A percentile compares a stretch with the other conserved stretches of the same genome.
phyloP scores from a whole-genome alignment of 768 basidiomycete species.

The Lyophyllum atratum region DNA sequence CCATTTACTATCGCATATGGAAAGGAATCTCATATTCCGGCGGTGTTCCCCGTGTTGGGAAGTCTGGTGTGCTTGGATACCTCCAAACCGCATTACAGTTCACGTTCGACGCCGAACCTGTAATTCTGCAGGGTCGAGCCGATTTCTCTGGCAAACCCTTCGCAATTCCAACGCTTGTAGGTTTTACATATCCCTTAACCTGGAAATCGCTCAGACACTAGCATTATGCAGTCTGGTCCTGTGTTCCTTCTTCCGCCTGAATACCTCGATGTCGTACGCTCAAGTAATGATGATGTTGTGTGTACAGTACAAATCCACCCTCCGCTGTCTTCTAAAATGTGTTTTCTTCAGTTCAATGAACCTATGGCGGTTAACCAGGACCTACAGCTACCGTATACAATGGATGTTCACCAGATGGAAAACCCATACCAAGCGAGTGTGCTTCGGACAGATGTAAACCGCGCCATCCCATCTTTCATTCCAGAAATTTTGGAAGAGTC shows the following conservation, averaged over 20 bases:
- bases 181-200: not conserved
- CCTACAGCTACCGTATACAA: conserved; percentile 37
- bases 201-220: not conserved
- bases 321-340: not conserved
- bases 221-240: conserved; percentile 27
- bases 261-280: conserved; percentile 30
- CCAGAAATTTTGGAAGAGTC: conserved; percentile 39
- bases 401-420: conserved; percentile 35
- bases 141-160: conserved; percentile 31
- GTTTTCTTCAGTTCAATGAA: conserved; percentile 32
- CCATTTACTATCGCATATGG: conserved; percentile 27
- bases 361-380: conserved; percentile 35
- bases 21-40: conserved; percentile 30
- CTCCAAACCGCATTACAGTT: conserved; percentile 35
- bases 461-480: conserved; percentile 35
- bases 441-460: conserved; percentile 36
- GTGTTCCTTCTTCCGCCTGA: conserved; percentile 34
- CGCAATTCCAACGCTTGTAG: conserved; percentile 36
- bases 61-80: conserved; percentile 35
- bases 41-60: conserved; percentile 33
- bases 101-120: conserved; percentile 29
- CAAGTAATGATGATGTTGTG: conserved; percentile 35
- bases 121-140: conserved; percentile 31
- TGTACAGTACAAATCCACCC: conserved; percentile 6
- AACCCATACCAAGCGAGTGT: conserved; percentile 38